Evolutionary conservation across 441 rosid genomes (phyloP), one percentile per base, ranked within the genome.

Genomic region (Syzygium malaccense): DNA sequence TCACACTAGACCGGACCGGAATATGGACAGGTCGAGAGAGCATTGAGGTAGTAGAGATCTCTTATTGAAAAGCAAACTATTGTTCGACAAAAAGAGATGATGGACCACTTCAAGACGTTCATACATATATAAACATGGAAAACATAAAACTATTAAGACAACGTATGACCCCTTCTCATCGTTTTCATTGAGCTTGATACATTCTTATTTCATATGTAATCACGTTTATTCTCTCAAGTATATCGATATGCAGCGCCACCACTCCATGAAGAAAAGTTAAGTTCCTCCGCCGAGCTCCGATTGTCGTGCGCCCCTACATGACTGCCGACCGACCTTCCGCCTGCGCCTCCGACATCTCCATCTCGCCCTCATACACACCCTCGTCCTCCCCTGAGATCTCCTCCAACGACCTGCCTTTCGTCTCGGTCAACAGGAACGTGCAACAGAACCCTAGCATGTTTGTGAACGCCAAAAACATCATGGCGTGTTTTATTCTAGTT

Each of bases 371-470:
- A 25, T 3, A 49, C 49, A 37, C 4, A 19, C 32, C 64, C 26
- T 58, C 66, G 30, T 85, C 87, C 58, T 85, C 64, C 87, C 86
- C 87, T 15, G 87, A 85, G 58, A 85, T 85, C 87, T 85, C 87
- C 87, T 85, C 64, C 87, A 85, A 45, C 48, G 87, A 85, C 62
- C 62, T 85, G 4, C 87, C 87, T 58, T 85, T 85, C 6, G 87
- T 85, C 62, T 85, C 64, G 45, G 66, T 85, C 87, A 55, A 8
- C 66, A 85, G 14, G 87, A 85, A 85, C 64, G 87, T 85, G 66
- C 66, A 55, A n/a, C 87, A 55, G 66, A 85, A 85, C 45, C 87
- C 87, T 18, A 85, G 45, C 1, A 85, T 0, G 53, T 85, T 85
- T 28, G 48, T 4, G 66, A 55, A 85, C 48, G 87, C 87, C 87